Base-by-base conservation (phyloP, 1,284 basidiomycete species). In the Fomitopsis schrenkii region DNA sequence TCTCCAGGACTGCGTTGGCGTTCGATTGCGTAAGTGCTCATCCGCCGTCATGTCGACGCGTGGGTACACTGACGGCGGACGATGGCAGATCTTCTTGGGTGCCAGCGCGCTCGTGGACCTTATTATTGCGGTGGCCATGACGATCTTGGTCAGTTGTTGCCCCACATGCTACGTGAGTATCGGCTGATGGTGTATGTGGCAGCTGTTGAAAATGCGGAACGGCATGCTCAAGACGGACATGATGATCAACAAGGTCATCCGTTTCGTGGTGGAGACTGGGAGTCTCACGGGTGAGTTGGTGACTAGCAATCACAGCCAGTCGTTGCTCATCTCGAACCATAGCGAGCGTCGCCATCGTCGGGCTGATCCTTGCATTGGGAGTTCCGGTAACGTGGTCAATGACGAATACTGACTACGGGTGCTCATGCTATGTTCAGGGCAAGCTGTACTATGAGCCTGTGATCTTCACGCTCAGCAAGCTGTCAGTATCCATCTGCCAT, bases 191-290 rank as follows among this genome's bases (percentile, higher is more conserved):
- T 7, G 12, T 3, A 40, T 40, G 7, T 36, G 8, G 8, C 52
- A 54, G 52, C 22, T 54, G 10, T 7, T 54, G 35, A 36, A 12
- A n/a, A n/a, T 38, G 52, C 40, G 35, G 52, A 54, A 15, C 8
- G 52, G 52, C 22, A 54, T 54, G 35, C 35, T 38, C 6, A 54
- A 54, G 52, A 54, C 52, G 36, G 52, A 54, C n/a, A 54, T 54
- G 52, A 38, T 54, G 52, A 38, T 54, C 33, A 54, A 54, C 22
- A 54, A 28, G 33, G 19, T 54, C 52, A 54, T 54, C 22, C 36
- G 35, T 6, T 54, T 54, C 12, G 52, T 5, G 9, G 52, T 54
- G 5, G 52, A 54, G 52, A 38, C 35, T 2, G 52, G 52, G 6
- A 40, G 17, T 14, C 35, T 54, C 17, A 54, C 52, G 5, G 50